Conservation (phyloP, 768 basidiomycete species). For the Pisolithus microcarpus region DNA sequence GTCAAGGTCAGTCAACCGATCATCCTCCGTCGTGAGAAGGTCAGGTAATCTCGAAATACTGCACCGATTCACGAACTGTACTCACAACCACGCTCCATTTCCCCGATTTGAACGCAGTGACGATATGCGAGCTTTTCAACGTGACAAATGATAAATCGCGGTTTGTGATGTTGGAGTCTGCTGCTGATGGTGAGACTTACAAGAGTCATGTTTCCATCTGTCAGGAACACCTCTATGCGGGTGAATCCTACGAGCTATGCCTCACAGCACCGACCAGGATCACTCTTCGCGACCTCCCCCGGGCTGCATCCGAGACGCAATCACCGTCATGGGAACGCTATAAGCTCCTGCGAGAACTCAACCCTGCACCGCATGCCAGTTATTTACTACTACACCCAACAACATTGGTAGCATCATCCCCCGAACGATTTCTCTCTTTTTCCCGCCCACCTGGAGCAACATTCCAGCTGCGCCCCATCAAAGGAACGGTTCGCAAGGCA, state of each 20-base stretch:
- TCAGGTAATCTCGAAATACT: conserved; percentile 6
- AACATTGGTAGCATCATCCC: conserved; percentile 78
- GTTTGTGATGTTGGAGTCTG: conserved; percentile 75
- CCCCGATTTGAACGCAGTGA: conserved; percentile 33
- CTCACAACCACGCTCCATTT: conserved; percentile 25
- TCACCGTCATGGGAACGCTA: conserved; percentile 65
- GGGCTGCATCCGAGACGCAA: conserved; percentile 7
- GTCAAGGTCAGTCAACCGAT: no score
- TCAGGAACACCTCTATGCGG: conserved; percentile 61
- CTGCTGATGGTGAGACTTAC: conserved; percentile 57
- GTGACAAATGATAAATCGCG: conserved; percentile 52
- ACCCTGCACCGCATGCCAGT: conserved; percentile 86
- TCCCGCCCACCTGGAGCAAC: conserved; percentile 52
- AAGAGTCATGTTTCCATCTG: conserved; percentile 60
- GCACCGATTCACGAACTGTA: conserved; percentile 24
- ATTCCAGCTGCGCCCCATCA: conserved; percentile 90
- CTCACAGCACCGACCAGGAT: conserved; percentile 71
- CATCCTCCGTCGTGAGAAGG: no score
- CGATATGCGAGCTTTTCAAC: conserved; percentile 59
- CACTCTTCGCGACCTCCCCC: conserved; percentile 33
- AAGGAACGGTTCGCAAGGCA: conserved; percentile 78
- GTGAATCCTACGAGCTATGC: conserved; percentile 92
- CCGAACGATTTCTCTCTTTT: conserved; percentile 85
- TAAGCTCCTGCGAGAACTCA: conserved; percentile 60
- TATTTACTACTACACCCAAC: conserved; percentile 74